Evolutionary conservation across 108 stramenopile species (phyloP), one percentile per base, ranked within the genome.

Genomic region (Fistulifera solaris): DNA sequence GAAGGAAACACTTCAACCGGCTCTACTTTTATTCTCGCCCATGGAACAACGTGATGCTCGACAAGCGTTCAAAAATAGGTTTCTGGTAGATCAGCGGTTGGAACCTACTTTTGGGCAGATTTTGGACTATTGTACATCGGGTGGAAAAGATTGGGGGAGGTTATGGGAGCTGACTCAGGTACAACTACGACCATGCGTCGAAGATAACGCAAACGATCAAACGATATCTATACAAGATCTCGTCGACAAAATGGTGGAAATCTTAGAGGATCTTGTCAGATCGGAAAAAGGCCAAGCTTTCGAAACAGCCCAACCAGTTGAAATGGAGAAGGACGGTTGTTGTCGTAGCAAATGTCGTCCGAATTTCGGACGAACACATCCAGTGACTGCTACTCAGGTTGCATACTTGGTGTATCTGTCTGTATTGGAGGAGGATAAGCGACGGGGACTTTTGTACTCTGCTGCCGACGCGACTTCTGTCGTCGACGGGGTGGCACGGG

Each of bases 131-230:
- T 92, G 85, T 83, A 77, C 76, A 4, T 40, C 61, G 27, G 53
- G 63, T 35, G 55, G 56, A 27, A 41, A 52, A 11, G 52, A 68
- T 44, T 23, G 43, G 15, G 51, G 48, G 8, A 55, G 41, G 28
- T 56, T 87, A 1, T 81, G 83, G 83, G 57, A 70, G 58, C 64
- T 92, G 19, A 54, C 85, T 4, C 68, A 80, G 25, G 75, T 83
- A 26, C 71, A 77, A 48, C 63, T 75, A 0, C 38, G 52, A 24
- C 78, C 87, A 25, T 28, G 40, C 3, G 14, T 54, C 13, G 27
- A 45, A 22, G 74, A 67, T 11, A 53, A 54, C 17, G 62, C 48
- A 41, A 51, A 15, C 24, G 21, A 54, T 17, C 38, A 28, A 16
- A 38, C n/a, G n/a, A n/a, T 35, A 35, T 35, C 31, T 35, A 8